A percentile compares a stretch with the other conserved stretches of the same genome.
Conservation (phyloP, 2,329 filamentous ascomycete species). For the Xylaria sp. region DNA sequence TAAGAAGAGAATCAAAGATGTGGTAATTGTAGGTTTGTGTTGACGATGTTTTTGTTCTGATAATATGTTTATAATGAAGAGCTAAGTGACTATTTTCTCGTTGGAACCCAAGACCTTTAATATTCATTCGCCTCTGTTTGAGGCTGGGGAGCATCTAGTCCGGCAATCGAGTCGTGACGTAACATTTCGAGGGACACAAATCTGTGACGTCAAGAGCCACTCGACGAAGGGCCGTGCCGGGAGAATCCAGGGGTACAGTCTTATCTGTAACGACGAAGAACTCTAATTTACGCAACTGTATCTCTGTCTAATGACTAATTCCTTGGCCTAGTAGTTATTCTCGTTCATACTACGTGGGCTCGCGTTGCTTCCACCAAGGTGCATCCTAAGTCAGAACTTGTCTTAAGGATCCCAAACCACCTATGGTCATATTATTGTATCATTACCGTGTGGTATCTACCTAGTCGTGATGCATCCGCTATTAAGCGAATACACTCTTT, state of each 20-base stretch:
- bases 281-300: constrained; percentile 7
- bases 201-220: constrained; percentile 42
- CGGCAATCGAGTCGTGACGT: constrained; percentile 27
- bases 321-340: not conserved
- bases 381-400: not conserved
- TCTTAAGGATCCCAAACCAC: not conserved
- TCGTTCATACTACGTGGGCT: constrained; percentile 1
- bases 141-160: constrained; percentile 20
- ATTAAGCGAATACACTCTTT: constrained; percentile 28
- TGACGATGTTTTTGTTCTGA: not conserved
- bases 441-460: constrained; percentile 37
- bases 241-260: not conserved
- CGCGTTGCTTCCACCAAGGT: not conserved
- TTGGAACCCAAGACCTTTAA: constrained; percentile 20
- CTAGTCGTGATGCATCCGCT: constrained; percentile 26
- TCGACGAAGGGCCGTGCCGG: constrained; percentile 5
- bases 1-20: not conserved
- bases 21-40: constrained; percentile 4
- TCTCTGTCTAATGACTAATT: not conserved
- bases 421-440: constrained; percentile 34
- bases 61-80: not conserved
- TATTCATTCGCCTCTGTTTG: constrained; percentile 14
- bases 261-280: constrained; percentile 13
- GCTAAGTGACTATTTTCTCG: not conserved
- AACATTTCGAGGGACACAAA: constrained; percentile 19